phyloP scores from a whole-genome alignment of 768 basidiomycete genomes.

The Boletus speciosus region DNA sequence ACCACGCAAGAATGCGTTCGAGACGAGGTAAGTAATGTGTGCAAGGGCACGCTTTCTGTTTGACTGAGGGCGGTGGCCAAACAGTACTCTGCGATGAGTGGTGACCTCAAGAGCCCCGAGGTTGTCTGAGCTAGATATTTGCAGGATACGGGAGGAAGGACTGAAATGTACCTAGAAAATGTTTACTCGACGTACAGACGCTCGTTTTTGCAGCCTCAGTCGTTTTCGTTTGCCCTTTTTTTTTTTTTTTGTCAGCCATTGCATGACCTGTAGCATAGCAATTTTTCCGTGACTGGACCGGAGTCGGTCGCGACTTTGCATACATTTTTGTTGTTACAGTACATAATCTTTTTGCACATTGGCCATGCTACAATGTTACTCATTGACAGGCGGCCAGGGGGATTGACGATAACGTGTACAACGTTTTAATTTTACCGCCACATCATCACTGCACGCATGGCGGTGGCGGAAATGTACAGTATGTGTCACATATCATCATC shows the following conservation, averaged over 20 bases:
- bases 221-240: background rate
- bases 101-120: conserved; percentile 19
- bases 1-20: conserved; percentile 54
- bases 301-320: conserved; percentile 9
- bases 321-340: background rate
- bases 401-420: too few relatives aligned
- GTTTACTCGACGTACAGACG: background rate
- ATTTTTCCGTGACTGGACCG: conserved; percentile 12
- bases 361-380: too few relatives aligned
- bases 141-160: background rate
- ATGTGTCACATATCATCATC: too few relatives aligned
- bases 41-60: background rate
- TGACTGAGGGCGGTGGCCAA: background rate
- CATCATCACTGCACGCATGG: too few relatives aligned
- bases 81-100: conserved; percentile 21
- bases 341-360: background rate
- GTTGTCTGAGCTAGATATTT: conserved; percentile 11
- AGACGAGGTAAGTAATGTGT: conserved; percentile 33
- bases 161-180: conserved; percentile 1
- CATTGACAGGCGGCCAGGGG: too few relatives aligned
- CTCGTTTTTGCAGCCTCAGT: conserved; percentile 1
- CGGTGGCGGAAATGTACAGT: too few relatives aligned
- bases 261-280: conserved; percentile 16
- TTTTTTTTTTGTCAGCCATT: conserved; percentile 4
- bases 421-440: too few relatives aligned